Conservation (phyloP, 192 early-diverging fungal genomes). For the Backusella sp. region DNA sequence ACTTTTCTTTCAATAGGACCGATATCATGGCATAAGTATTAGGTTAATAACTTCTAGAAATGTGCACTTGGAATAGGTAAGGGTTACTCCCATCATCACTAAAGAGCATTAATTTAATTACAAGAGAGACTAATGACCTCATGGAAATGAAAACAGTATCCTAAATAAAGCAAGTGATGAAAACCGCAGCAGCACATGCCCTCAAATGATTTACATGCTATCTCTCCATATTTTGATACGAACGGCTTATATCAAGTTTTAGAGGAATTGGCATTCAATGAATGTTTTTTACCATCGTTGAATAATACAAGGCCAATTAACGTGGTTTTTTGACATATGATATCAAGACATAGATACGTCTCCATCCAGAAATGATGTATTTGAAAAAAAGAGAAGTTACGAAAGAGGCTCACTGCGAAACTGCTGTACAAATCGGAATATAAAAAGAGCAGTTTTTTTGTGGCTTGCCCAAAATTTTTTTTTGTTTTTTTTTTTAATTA, state of each 20-base stretch:
- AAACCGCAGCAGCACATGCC: background rate
- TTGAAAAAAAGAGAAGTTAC: no score
- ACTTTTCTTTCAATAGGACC: background rate
- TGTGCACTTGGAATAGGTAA: no score
- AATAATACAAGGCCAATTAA: no score
- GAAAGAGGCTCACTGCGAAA: background rate
- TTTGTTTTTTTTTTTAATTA: slow-evolving; percentile 46
- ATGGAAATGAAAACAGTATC: background rate
- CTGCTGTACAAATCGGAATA: background rate
- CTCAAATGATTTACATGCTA: background rate
- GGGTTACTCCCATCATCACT: no score
- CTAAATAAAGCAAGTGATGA: background rate
- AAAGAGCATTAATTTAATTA: background rate
- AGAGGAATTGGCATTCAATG: no score
- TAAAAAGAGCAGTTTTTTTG: background rate
- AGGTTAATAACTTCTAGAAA: no score
- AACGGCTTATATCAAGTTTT: background rate
- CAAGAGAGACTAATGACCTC: background rate
- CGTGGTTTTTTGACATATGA: no score
- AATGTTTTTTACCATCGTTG: no score
- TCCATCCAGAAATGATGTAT: no score
- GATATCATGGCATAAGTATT: no score
- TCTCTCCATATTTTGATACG: background rate
- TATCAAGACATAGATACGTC: no score
- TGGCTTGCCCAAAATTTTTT: slow-evolving; percentile 7